Evolutionary conservation across 257 asterid species (phyloP).

Genomic region (Solanum ossicruentum): DNA sequence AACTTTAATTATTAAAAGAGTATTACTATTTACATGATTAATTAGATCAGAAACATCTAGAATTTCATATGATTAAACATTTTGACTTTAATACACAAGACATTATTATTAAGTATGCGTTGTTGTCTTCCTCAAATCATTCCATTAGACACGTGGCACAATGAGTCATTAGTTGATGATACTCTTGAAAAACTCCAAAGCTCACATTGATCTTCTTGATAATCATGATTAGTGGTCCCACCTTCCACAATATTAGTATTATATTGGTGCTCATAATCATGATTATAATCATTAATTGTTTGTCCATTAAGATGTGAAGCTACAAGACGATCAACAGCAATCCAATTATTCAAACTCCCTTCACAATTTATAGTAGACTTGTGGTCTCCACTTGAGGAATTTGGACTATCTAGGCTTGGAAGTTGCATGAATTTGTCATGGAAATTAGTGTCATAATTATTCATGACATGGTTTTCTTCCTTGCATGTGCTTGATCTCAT

Average conservation of each 20-base stretch:
- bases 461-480: conserved; percentile 22
- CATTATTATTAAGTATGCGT: neutral
- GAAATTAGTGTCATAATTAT: neutral
- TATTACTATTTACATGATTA: neutral
- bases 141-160: conserved; percentile 49
- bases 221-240: neutral
- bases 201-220: neutral
- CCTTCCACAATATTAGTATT: neutral
- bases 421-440: conserved; percentile 47
- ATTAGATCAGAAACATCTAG: neutral
- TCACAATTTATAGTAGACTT: conserved; percentile 6
- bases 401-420: conserved; percentile 41
- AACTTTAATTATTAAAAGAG: neutral
- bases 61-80: neutral
- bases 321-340: conserved; percentile 59
- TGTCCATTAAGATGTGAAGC: conserved; percentile 90
- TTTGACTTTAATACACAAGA: neutral
- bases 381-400: neutral
- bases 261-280: conserved; percentile 14
- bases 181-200: conserved; percentile 49
- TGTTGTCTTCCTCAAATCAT: neutral
- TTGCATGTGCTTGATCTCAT: conserved; percentile 57
- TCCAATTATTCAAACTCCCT: conserved; percentile 42
- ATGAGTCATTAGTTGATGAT: conserved; percentile 47
- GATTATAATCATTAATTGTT: conserved; percentile 7